Conservation (phyloP, 148 eudicot genomes). For the Cornus kousa region DNA sequence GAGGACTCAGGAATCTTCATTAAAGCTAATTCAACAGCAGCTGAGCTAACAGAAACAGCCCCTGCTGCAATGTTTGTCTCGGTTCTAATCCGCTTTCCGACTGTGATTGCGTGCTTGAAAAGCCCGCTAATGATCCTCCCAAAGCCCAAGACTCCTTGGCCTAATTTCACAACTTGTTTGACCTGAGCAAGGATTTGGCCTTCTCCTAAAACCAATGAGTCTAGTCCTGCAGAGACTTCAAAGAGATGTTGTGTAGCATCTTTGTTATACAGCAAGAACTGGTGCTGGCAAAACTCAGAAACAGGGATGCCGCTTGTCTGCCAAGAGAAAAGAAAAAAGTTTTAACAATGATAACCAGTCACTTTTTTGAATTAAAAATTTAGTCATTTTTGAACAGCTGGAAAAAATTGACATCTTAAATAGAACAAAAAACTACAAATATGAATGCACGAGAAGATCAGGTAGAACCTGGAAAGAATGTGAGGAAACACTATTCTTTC, state of each 20-base stretch:
- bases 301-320: slow-evolving; percentile 91
- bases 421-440: too few relatives aligned
- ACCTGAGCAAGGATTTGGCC: slow-evolving; percentile 98
- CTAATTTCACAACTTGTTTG: slow-evolving; percentile 91
- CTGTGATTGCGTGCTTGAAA: slow-evolving; percentile 90
- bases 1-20: slow-evolving; percentile 80
- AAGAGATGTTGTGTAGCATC: slow-evolving; percentile 94
- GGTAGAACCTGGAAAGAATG: too few relatives aligned
- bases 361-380: not conserved
- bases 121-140: slow-evolving; percentile 94
- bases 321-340: slow-evolving; percentile 15
- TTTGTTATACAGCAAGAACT: slow-evolving; percentile 72
- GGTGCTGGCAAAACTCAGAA: slow-evolving; percentile 76
- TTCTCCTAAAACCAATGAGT: slow-evolving; percentile 90
- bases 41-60: slow-evolving; percentile 95
- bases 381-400: too few relatives aligned
- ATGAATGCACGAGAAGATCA: too few relatives aligned
- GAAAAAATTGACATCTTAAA: too few relatives aligned
- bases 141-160: slow-evolving; percentile 88
- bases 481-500: too few relatives aligned
- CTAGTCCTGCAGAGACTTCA: slow-evolving; percentile 97
- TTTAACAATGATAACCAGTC: slow-evolving; percentile 5
- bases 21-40: slow-evolving; percentile 89
- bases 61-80: slow-evolving; percentile 95
- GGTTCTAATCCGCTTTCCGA: slow-evolving; percentile 80